Base-by-base conservation (phyloP, 805 yeast species). In the Ogataea glucozyma region DNA sequence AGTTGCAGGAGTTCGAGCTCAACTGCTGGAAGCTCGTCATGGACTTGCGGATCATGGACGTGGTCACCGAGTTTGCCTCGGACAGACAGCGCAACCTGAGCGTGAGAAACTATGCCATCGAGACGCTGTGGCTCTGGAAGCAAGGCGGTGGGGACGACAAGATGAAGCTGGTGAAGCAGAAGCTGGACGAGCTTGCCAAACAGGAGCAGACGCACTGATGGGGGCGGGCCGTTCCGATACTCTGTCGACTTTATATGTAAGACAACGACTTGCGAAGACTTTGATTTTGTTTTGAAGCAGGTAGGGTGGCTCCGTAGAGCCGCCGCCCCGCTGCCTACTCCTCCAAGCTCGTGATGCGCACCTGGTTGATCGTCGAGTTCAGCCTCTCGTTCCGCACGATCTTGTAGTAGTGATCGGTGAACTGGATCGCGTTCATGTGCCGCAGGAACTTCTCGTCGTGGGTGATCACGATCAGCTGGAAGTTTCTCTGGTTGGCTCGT, bases 391-490 rank as follows among this genome's bases (percentile, higher is more conserved):
- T 88, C 60, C 99, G 74, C 51, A 77, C 77, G 12, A 93, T 81
- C 47, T 85, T 74, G 65, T 83, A 93, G 64, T 86, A 93, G 59
- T 85, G 89, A 60, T 88, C 97, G 9, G 96, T 82, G 58, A 86
- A 89, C 44, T 79, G 77, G 16, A 83, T 76, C 0, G 97, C 97
- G 61, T 85, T 81, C 83, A 93, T 89, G 58, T 82, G 82, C 37
- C 79, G 75, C 55, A 93, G 70, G 58, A 93, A 93, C 55, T 85
- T 84, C 62, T 91, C 97, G 65, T 93, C 99, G 59, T 93, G 99
- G 0, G 99, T 93, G 52, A 93, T 93, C 5, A 93, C 95, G 56
- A 93, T 89, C 41, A 93, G 71, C 67, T 93, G 99, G 70, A 93
- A 93, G 61, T 93, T 93, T 56, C 75, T 78, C 63, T 93, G 99